These are phyloP conservation scores for Filosporella fistucella DNA, from an alignment of 495 filamentous ascomycete genomes.

Conservation along the genomic window DNA sequence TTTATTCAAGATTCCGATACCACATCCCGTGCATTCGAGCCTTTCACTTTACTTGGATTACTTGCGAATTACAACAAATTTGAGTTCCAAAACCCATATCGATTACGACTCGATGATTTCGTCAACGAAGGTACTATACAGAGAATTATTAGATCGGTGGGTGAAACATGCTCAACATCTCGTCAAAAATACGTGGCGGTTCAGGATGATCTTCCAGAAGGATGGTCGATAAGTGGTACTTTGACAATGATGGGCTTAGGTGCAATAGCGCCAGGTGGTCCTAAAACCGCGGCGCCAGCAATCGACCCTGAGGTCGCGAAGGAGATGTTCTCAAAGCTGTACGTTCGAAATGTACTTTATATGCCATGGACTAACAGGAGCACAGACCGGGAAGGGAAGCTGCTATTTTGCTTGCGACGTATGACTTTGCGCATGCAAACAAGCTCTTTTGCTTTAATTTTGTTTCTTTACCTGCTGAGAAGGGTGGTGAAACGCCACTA, in stretches of 20 bases:
- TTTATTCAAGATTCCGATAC: constrained; percentile 79
- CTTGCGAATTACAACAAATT: constrained; percentile 99
- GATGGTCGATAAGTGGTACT: constrained; percentile 78
- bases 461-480: constrained; percentile 56
- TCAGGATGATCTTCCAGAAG: constrained; percentile 87
- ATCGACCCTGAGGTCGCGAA: constrained; percentile 69
- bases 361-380: not conserved
- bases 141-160: constrained; percentile 73
- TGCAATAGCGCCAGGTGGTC: constrained; percentile 59
- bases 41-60: constrained; percentile 82
- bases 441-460: constrained; percentile 91
- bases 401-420: constrained; percentile 75
- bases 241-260: constrained; percentile 83
- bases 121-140: constrained; percentile 87
- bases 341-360: constrained; percentile 18
- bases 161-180: constrained; percentile 56
- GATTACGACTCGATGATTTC: constrained; percentile 92
- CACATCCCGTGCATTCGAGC: constrained; percentile 56
- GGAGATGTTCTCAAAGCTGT: constrained; percentile 64
- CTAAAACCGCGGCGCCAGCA: constrained; percentile 53
- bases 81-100: constrained; percentile 96
- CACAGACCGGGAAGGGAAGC: constrained; percentile 72
- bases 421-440: constrained; percentile 92
- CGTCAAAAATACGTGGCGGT: constrained; percentile 81
- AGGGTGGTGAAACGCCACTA: constrained; percentile 71